These are phyloP conservation scores for Pichia membranifaciens DNA, from an alignment of 805 yeast species.

Conservation along the genomic window DNA sequence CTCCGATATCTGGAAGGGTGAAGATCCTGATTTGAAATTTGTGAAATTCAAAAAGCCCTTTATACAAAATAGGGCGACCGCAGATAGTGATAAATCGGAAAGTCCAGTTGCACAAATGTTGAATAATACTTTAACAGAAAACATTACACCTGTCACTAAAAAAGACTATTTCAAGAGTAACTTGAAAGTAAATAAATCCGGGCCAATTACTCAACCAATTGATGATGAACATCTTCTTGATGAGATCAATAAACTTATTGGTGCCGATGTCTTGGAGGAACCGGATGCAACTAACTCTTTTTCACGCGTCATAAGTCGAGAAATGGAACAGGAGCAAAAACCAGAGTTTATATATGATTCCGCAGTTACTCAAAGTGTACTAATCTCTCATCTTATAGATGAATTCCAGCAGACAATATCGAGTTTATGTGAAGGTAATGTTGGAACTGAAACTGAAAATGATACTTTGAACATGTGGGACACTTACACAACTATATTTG, in stretches of 20 bases:
- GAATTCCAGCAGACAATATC: background rate
- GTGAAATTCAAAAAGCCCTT: constrained; percentile 34
- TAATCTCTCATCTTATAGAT: background rate
- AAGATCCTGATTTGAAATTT: constrained; percentile 18
- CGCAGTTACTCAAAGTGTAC: background rate
- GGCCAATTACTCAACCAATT: constrained; percentile 7
- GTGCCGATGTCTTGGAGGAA: background rate
- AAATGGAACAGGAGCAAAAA: background rate
- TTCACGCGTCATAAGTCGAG: no score
- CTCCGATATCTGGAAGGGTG: constrained; percentile 20
- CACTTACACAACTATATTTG: background rate
- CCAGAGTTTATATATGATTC: constrained; percentile 9
- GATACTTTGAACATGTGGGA: background rate
- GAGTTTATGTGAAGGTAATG: background rate
- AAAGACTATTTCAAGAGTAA: constrained; percentile 23
- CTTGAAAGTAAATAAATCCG: constrained; percentile 26
- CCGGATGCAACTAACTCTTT: background rate
- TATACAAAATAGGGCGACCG: background rate
- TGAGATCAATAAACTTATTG: background rate
- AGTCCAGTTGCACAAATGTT: background rate
- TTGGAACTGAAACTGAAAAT: background rate
- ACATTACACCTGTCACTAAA: constrained; percentile 13
- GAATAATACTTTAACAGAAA: background rate
- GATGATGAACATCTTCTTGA: constrained; percentile 8
- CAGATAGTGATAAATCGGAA: background rate